phyloP scores from a whole-genome alignment of 106 monocot species.

The Phalaenopsis aphrodite region DNA sequence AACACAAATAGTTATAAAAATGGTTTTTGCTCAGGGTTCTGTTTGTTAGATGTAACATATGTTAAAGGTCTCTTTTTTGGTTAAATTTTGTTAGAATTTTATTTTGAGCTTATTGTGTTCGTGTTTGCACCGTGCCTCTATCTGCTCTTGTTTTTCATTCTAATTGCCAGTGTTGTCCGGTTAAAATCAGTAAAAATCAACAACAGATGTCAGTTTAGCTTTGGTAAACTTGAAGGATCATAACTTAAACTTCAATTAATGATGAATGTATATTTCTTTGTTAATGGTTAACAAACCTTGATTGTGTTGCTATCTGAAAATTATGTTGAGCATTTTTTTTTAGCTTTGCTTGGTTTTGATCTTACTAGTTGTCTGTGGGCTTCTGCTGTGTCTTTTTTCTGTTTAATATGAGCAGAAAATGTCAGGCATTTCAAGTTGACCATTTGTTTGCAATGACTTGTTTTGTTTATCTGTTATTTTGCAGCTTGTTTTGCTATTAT shows the following conservation, averaged over 20 bases:
- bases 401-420: neutral
- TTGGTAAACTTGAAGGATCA: neutral
- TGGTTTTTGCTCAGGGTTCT: neutral
- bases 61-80: neutral
- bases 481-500: conserved; percentile 80
- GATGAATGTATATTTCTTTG: neutral
- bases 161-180: too few species aligned
- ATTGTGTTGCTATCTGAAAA: neutral
- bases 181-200: too few species aligned
- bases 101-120: too few species aligned
- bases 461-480: conserved; percentile 7
- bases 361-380: neutral
- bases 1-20: neutral
- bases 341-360: neutral
- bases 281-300: conserved; percentile 1
- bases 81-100: neutral
- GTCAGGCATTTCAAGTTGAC: neutral
- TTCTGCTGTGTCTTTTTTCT: neutral
- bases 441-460: neutral
- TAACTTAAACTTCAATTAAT: neutral
- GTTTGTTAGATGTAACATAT: neutral
- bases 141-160: neutral
- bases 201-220: neutral
- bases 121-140: neutral
- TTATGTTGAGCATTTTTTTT: neutral